Percentiles rank a stretch among this genome's conserved stretches.
Conservation (phyloP, 2,329 filamentous ascomycete genomes). For the Verticillium dahliae region DNA sequence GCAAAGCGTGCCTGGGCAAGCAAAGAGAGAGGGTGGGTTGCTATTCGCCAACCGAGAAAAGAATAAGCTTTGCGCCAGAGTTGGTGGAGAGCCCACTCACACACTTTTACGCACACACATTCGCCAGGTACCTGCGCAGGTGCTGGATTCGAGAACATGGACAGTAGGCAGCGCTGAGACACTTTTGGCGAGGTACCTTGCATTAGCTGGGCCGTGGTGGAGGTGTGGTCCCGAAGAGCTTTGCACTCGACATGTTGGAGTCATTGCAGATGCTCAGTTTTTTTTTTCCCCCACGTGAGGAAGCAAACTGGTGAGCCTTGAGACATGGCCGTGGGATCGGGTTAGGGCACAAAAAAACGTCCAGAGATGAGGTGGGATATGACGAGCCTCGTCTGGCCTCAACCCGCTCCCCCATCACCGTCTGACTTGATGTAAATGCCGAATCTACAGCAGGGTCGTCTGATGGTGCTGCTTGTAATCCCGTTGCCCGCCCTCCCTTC, state of each 20-base stretch:
- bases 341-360: no score
- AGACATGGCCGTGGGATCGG: not conserved
- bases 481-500: not conserved
- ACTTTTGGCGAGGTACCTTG: not conserved
- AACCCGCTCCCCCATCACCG: not conserved
- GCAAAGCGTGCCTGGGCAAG: not conserved
- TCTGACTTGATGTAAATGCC: not conserved
- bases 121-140: not conserved
- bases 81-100: not conserved
- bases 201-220: not conserved
- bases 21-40: not conserved
- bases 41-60: not conserved
- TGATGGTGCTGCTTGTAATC: not conserved
- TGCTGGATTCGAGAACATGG: not conserved
- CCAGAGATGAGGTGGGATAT: not conserved
- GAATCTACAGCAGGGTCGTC: not conserved
- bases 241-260: not conserved
- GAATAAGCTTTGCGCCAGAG: not conserved
- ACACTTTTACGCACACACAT: not conserved
- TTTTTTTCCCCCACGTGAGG: not conserved
- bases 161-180: not conserved
- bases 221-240: not conserved
- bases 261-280: not conserved
- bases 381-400: not conserved
- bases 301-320: not conserved